Conservation (phyloP, 2,329 filamentous ascomycete genomes). For the Colletotrichum incanum region DNA sequence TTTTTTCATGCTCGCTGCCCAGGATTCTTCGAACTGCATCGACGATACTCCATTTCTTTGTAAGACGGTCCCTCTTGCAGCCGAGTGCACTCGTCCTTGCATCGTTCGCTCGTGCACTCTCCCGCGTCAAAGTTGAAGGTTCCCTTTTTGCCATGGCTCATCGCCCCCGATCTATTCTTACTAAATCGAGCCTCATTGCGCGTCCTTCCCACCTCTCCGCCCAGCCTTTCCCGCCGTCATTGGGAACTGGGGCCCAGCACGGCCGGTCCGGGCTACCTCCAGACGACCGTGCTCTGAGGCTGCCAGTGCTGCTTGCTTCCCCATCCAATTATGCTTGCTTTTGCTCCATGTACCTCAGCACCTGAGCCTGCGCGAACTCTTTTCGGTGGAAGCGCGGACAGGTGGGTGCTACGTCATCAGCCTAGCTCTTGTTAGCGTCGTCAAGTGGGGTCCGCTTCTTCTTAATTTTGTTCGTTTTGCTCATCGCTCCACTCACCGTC, state of each 20-base stretch:
- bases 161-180: slow-evolving; percentile 35
- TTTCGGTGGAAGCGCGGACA: slow-evolving; percentile 14
- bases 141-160: not conserved
- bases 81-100: not conserved
- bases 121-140: not conserved
- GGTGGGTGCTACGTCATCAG: slow-evolving; percentile 42
- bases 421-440: slow-evolving; percentile 27
- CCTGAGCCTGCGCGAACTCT: slow-evolving; percentile 27
- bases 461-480: slow-evolving; percentile 30
- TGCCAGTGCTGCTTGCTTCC: slow-evolving; percentile 15
- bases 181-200: slow-evolving; percentile 37
- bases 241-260: slow-evolving; percentile 20
- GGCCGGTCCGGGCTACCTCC: slow-evolving; percentile 25
- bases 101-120: not conserved
- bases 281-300: slow-evolving; percentile 2
- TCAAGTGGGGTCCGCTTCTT: slow-evolving; percentile 2
- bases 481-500: slow-evolving; percentile 22
- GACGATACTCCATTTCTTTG: slow-evolving; percentile 1
- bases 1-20: slow-evolving; percentile 5
- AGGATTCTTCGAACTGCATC: slow-evolving; percentile 29
- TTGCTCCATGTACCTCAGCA: slow-evolving; percentile 12
- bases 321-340: slow-evolving; percentile 4
- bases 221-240: slow-evolving; percentile 37
- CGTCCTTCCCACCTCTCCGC: slow-evolving; percentile 22
- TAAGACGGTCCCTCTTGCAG: slow-evolving; percentile 17